phyloP scores from a whole-genome alignment of 352 stramenopile genomes.

The Phytophthora fragariae region DNA sequence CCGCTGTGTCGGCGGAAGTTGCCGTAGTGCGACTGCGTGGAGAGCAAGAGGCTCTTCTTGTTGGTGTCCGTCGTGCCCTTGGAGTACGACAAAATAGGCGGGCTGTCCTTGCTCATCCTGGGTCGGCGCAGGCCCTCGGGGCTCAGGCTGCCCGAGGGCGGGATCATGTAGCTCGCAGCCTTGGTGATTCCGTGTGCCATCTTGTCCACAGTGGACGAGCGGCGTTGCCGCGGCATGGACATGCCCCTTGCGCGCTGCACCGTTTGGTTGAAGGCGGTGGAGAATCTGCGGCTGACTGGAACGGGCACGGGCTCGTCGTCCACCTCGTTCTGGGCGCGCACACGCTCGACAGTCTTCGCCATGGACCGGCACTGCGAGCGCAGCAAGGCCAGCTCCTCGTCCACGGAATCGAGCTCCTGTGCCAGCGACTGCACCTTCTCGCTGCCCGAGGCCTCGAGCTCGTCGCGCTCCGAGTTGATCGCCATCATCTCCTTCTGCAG shows the following conservation, averaged over 20 bases:
- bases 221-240: slow-evolving; percentile 41
- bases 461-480: slow-evolving; percentile 58
- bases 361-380: slow-evolving; percentile 57
- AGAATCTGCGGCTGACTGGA: slow-evolving; percentile 30
- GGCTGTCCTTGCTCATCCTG: slow-evolving; percentile 44
- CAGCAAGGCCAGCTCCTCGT: slow-evolving; percentile 47
- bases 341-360: slow-evolving; percentile 41
- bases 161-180: slow-evolving; percentile 45
- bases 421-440: slow-evolving; percentile 55
- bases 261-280: slow-evolving; percentile 41
- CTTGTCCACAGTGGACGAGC: slow-evolving; percentile 42
- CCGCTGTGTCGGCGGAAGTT: slow-evolving; percentile 65
- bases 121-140: slow-evolving; percentile 26
- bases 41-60: slow-evolving; percentile 51
- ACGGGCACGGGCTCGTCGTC: slow-evolving; percentile 28
- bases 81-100: slow-evolving; percentile 48
- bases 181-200: slow-evolving; percentile 42
- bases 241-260: slow-evolving; percentile 40
- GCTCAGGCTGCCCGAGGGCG: slow-evolving; percentile 16
- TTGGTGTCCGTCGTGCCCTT: slow-evolving; percentile 44
- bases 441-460: slow-evolving; percentile 46
- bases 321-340: slow-evolving; percentile 36
- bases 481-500: slow-evolving; percentile 70
- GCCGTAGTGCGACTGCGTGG: slow-evolving; percentile 54
- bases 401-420: slow-evolving; percentile 54